These are phyloP conservation scores for Dioscorea cayenensis DNA, from an alignment of 116 monocot species.

Conservation along the genomic window DNA sequence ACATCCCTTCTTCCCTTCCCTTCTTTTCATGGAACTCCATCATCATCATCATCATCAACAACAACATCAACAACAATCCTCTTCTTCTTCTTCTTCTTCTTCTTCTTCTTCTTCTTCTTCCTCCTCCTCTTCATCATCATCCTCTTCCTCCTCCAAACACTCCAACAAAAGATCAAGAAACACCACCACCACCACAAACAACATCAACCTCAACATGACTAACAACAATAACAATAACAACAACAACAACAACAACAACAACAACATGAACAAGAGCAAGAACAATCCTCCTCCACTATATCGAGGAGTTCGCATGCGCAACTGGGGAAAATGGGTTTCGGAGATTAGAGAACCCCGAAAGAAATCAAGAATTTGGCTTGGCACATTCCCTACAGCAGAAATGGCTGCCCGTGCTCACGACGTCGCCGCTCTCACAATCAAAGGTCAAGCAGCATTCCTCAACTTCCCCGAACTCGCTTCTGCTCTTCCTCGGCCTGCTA, in stretches of 20 bases:
- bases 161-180: neutral
- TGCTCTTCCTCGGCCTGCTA: conserved; percentile 54
- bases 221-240: conserved; percentile 7
- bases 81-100: conserved; percentile 5
- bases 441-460: conserved; percentile 55
- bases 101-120: conserved; percentile 11
- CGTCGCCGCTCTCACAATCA: conserved; percentile 69
- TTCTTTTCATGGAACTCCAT: conserved; percentile 18
- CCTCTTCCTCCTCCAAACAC: neutral
- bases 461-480: conserved; percentile 68
- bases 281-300: conserved; percentile 32
- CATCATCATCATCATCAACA: conserved; percentile 7
- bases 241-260: conserved; percentile 15
- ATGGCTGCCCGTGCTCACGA: conserved; percentile 85
- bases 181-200: neutral
- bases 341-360: conserved; percentile 66
- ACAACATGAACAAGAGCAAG: conserved; percentile 9
- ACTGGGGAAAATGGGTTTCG: conserved; percentile 78
- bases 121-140: conserved; percentile 11
- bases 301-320: conserved; percentile 61
- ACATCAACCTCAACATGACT: conserved; percentile 12
- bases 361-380: conserved; percentile 78
- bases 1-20: neutral
- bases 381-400: conserved; percentile 70
- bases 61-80: neutral